These are phyloP conservation scores for Venturia oleaginea DNA, from an alignment of 2,329 filamentous ascomycete genomes.

Conservation along the genomic window DNA sequence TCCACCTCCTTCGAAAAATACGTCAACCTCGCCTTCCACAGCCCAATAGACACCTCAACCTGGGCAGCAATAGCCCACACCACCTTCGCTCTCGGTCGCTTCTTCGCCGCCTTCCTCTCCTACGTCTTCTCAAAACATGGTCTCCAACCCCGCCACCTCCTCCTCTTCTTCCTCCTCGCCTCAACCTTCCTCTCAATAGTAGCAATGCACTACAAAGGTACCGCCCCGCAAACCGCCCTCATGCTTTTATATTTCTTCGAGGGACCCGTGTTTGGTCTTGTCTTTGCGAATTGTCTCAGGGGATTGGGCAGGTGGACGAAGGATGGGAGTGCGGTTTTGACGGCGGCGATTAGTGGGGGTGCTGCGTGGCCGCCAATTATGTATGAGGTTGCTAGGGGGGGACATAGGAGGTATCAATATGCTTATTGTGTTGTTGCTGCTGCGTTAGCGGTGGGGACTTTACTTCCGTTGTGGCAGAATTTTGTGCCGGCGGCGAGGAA, in stretches of 20 bases:
- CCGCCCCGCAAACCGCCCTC: slow-evolving; percentile 29
- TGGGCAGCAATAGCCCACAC: slow-evolving; percentile 43
- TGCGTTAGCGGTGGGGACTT: slow-evolving; percentile 37
- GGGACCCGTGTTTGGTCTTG: slow-evolving; percentile 50
- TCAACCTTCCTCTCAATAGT: slow-evolving; percentile 44
- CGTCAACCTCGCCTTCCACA: slow-evolving; percentile 17
- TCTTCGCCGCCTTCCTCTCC: slow-evolving; percentile 44
- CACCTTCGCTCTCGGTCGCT: slow-evolving; percentile 49
- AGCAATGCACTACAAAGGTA: slow-evolving; percentile 40
- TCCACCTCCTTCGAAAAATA: slow-evolving; percentile 40
- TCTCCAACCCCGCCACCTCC: slow-evolving; percentile 49
- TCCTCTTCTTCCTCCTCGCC: slow-evolving; percentile 45
- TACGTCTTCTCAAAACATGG: slow-evolving; percentile 27
- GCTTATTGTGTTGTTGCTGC: slow-evolving; percentile 47
- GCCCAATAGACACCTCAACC: slow-evolving; percentile 18
- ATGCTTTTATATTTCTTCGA: slow-evolving; percentile 51
- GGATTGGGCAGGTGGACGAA: slow-evolving; percentile 51
- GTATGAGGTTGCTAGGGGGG: slow-evolving; percentile 31
- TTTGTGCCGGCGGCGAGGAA: neutral
- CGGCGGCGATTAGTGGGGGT: slow-evolving; percentile 45
- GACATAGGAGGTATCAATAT: slow-evolving; percentile 37
- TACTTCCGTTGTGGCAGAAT: slow-evolving; percentile 11
- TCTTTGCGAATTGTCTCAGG: slow-evolving; percentile 49
- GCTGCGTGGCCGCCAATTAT: slow-evolving; percentile 48
- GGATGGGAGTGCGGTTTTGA: slow-evolving; percentile 44